These are phyloP conservation scores for Acanthamoeba triangularis DNA, from an alignment of 208 protist species.

Conservation along the genomic window DNA sequence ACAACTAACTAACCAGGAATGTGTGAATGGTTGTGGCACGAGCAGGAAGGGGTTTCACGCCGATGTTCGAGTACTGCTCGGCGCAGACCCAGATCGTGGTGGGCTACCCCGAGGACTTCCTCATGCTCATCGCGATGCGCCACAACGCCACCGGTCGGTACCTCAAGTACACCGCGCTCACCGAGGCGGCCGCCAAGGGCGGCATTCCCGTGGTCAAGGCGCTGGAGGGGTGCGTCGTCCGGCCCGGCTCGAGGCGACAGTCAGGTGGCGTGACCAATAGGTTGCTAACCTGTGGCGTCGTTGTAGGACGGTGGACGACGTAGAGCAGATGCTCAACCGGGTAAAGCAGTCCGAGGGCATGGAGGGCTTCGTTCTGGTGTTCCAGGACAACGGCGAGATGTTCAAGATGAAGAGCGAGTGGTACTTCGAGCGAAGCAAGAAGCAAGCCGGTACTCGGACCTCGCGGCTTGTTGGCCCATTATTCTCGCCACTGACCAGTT, in stretches of 20 bases:
- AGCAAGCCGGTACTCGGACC: conserved; percentile 16
- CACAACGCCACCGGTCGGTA: conserved; percentile 69
- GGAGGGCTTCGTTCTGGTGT: conserved; percentile 66
- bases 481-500: too few relatives aligned
- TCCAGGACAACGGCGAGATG: conserved; percentile 75
- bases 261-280: not conserved
- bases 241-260: not conserved
- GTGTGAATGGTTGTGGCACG: not conserved
- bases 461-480: too few relatives aligned
- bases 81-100: conserved; percentile 53
- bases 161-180: conserved; percentile 13
- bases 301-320: not conserved
- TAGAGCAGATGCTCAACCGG: not conserved
- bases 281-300: not conserved
- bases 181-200: not conserved
- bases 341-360: conserved; percentile 57
- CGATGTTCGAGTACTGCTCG: conserved; percentile 65
- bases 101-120: conserved; percentile 56
- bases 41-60: conserved; percentile 55
- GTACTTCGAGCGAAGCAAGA: conserved; percentile 74
- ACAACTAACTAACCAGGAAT: too few relatives aligned
- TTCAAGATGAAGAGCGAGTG: conserved; percentile 76
- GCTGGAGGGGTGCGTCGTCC: not conserved
- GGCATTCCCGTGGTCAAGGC: conserved; percentile 69
- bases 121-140: conserved; percentile 65